Evolutionary conservation across 306 rosid species (phyloP), one percentile per base, ranked within the genome.

Genomic region (Fragaria nilgerrensis): DNA sequence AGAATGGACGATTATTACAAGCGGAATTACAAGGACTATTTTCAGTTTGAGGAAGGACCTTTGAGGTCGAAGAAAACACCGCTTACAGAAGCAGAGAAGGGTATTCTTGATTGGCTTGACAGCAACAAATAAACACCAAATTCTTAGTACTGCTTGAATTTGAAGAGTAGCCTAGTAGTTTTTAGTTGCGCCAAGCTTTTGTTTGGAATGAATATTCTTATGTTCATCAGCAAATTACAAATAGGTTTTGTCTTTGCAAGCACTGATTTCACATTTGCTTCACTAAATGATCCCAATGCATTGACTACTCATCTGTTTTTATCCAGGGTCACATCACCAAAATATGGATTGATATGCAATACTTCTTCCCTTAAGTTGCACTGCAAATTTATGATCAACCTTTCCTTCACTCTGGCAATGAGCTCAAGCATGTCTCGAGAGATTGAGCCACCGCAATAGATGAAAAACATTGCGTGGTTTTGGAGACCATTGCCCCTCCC

Each of bases 21-120:
- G 88, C 89, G 96, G 41, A 92, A 92, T 68, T 94, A 94, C 92
- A 94, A 92, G 89, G 97, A 94, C 76, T 92, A 94, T 85, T 94
- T 94, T 79, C 96, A 90, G 75, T 87, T 84, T 48, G 83, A 89
- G 80, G 95, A 85, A 86, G 97, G 93, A 66, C 69, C 91, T 48
- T 65, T 90, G 81, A 87, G 56, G 81, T 87, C 44, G 9, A 89
- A 87, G 37, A 41, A 86, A 45, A 86, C 71, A 22, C 62, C 86
- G 50, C 85, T 92, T 79, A 84, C 94, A 2, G 90, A 94, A 61
- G 56, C 97, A 75, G 97, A 94, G 83, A 94, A 92, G 82, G 92
- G 87, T 44, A 94, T 94, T 47, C 87, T 86, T 73, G 93, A 94
- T 53, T 94, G 98, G 98, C 93, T 94, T 84, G 78, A 86, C 86